phyloP scores from a whole-genome alignment of 2,329 filamentous ascomycete species.

The Sporothrix protearum region DNA sequence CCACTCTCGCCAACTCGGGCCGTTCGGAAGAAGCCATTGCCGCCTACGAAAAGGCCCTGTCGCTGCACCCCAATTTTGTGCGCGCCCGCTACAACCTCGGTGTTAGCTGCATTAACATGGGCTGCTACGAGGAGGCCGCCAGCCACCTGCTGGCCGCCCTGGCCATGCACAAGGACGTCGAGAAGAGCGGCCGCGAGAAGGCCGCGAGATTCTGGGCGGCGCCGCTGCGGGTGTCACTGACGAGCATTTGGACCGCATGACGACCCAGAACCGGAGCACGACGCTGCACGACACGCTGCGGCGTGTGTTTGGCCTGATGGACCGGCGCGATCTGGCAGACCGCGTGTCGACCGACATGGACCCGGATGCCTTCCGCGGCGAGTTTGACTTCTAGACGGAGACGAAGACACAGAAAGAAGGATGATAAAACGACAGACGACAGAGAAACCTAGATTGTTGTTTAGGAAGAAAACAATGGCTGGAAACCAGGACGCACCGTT shows the following conservation, averaged over 20 bases:
- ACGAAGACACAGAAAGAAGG: neutral
- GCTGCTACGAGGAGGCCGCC: conserved; percentile 88
- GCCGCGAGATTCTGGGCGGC: conserved; percentile 76
- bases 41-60: conserved; percentile 89
- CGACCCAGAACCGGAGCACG: conserved; percentile 92
- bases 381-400: conserved; percentile 72
- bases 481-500: neutral
- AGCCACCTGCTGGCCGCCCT: conserved; percentile 88
- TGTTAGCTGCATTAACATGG: conserved; percentile 95
- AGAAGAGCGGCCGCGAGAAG: conserved; percentile 76
- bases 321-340: conserved; percentile 79
- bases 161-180: conserved; percentile 92
- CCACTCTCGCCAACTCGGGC: conserved; percentile 91
- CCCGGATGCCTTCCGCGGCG: conserved; percentile 79
- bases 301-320: conserved; percentile 96
- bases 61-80: conserved; percentile 91
- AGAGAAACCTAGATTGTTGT: neutral
- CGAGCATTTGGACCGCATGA: conserved; percentile 77
- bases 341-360: conserved; percentile 86
- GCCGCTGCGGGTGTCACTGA: conserved; percentile 53
- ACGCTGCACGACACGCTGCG: conserved; percentile 93
- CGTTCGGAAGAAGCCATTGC: conserved; percentile 94
- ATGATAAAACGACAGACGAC: neutral
- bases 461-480: neutral
- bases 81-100: conserved; percentile 95